Percentiles rank a stretch among this genome's conserved stretches.
phyloP scores from a whole-genome alignment of 768 basidiomycete species.

The Gloeostereum incarnatum region DNA sequence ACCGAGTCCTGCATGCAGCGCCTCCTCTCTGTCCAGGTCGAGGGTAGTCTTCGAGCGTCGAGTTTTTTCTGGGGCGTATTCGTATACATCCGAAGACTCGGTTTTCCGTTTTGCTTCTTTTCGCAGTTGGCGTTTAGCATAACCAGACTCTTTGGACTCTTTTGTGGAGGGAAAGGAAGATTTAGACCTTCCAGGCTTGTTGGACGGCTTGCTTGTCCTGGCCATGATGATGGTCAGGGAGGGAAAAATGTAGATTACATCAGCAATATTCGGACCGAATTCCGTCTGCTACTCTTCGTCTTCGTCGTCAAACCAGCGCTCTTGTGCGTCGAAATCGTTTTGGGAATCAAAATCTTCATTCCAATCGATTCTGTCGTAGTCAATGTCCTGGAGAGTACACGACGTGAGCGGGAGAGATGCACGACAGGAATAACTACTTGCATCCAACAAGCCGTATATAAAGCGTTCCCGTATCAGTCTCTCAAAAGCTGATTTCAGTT shows the following conservation, averaged over 20 bases:
- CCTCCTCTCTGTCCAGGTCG: constrained; percentile 51
- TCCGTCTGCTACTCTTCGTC: too few species aligned
- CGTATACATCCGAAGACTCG: constrained; percentile 50
- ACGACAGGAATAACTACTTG: constrained; percentile 21
- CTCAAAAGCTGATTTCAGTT: constrained; percentile 43
- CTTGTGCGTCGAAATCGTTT: constrained; percentile 52
- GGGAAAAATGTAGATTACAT: too few species aligned
- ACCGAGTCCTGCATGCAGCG: constrained; percentile 26
- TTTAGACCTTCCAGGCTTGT: too few species aligned
- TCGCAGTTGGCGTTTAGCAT: constrained; percentile 38
- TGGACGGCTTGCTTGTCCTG: not conserved
- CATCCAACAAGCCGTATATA: constrained; percentile 71
- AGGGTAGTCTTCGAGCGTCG: constrained; percentile 44
- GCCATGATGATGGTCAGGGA: too few species aligned
- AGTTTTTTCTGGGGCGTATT: constrained; percentile 42
- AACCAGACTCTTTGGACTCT: constrained; percentile 36
- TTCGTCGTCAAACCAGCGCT: constrained; percentile 69
- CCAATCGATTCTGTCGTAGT: constrained; percentile 73
- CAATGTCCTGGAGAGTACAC: constrained; percentile 35
- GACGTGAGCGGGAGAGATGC: not conserved
- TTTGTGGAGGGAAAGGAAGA: too few species aligned
- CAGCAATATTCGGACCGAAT: too few species aligned
- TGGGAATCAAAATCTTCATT: constrained; percentile 57
- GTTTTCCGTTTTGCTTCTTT: constrained; percentile 28
- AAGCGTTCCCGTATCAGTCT: constrained; percentile 57